A percentile compares a stretch with the other conserved stretches of the same genome.
Conservation (phyloP, 495 filamentous ascomycete species). For the Penicillium dipodomyicola region DNA sequence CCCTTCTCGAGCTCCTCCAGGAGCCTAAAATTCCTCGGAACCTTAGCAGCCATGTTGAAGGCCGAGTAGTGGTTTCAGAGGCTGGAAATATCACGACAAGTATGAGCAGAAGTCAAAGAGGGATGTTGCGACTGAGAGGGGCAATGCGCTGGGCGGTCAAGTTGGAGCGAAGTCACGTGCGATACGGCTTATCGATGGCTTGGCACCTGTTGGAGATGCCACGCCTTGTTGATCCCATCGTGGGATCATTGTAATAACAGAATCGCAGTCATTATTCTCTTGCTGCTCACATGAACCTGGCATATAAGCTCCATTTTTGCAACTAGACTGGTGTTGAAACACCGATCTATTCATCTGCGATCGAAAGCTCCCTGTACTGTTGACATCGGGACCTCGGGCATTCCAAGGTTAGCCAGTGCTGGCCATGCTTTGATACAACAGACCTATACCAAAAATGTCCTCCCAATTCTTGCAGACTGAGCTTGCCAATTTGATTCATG, state of each 20-base stretch:
- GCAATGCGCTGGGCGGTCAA: slow-evolving; percentile 20
- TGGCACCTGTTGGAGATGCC: slow-evolving; percentile 40
- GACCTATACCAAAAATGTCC: slow-evolving; percentile 64
- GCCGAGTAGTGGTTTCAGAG: neutral
- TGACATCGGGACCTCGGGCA: slow-evolving; percentile 21
- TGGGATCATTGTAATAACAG: neutral
- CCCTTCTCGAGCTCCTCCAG: slow-evolving; percentile 98
- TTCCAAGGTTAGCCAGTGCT: slow-evolving; percentile 12
- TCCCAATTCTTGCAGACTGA: slow-evolving; percentile 86
- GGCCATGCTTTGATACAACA: slow-evolving; percentile 38
- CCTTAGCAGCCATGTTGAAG: slow-evolving; percentile 68
- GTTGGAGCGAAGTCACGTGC: slow-evolving; percentile 31
- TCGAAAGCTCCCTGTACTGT: slow-evolving; percentile 14
- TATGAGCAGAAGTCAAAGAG: slow-evolving; percentile 3
- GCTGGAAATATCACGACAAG: slow-evolving; percentile 8
- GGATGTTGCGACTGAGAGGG: slow-evolving; percentile 23
- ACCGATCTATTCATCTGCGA: neutral
- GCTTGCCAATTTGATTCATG: slow-evolving; percentile 88
- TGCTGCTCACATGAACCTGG: neutral
- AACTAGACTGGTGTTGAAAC: neutral
- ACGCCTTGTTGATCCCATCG: slow-evolving; percentile 1
- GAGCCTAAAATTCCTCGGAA: slow-evolving; percentile 92
- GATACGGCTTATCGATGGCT: slow-evolving; percentile 33
- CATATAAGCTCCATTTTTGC: neutral
- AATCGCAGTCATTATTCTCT: slow-evolving; percentile 1